These are phyloP conservation scores for Mychonastes homosphaera DNA, from an alignment of 139 green algal species.

Conservation along the genomic window DNA sequence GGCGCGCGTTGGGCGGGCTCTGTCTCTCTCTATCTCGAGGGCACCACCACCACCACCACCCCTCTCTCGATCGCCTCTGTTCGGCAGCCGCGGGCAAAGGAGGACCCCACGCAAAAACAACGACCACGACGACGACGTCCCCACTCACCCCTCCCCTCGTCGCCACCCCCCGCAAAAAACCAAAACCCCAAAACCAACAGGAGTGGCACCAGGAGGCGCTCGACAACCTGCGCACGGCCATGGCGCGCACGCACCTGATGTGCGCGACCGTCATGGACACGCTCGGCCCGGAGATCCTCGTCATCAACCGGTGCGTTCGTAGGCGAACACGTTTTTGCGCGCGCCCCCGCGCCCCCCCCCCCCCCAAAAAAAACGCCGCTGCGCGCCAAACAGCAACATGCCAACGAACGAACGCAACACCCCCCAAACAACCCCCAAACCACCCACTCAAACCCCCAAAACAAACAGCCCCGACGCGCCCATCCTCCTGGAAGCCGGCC, in stretches of 20 bases:
- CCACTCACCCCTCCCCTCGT: too few relatives aligned
- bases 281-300: conserved; percentile 48
- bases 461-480: conserved; percentile 24
- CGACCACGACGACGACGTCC: too few relatives aligned
- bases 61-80: too few relatives aligned
- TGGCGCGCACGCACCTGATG: conserved; percentile 44
- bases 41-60: too few relatives aligned
- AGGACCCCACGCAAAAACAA: too few relatives aligned
- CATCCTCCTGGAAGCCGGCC: conserved; percentile 47
- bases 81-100: too few relatives aligned
- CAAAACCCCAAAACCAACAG: conserved; percentile 15
- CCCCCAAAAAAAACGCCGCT: background rate
- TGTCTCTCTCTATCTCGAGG: background rate
- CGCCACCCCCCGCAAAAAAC: too few relatives aligned
- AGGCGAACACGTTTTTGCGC: background rate
- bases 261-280: conserved; percentile 78
- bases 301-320: conserved; percentile 40
- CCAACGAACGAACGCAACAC: background rate
- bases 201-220: conserved; percentile 58
- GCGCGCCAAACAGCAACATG: background rate
- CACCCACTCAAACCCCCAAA: background rate
- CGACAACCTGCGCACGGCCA: conserved; percentile 55
- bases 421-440: background rate
- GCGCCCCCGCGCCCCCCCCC: background rate
- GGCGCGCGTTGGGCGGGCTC: background rate